Evolutionary conservation across 495 filamentous ascomycete genomes (phyloP).

Genomic region (Endocarpon pusillum): DNA sequence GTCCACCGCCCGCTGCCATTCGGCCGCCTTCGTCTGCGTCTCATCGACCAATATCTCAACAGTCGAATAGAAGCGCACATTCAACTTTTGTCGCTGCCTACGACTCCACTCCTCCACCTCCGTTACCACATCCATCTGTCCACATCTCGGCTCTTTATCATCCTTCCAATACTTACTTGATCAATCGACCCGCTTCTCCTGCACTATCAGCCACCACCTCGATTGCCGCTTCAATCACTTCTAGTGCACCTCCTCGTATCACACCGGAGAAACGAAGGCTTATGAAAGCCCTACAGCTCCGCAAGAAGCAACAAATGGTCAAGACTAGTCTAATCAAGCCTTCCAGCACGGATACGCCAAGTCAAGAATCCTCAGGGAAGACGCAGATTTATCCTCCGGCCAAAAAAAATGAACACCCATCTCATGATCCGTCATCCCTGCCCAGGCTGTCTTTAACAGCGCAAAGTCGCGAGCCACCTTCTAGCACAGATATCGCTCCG

Average conservation of each 20-base stretch:
- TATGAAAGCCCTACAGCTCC: slow-evolving; percentile 82
- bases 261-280: slow-evolving; percentile 81
- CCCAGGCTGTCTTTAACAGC: too few species aligned
- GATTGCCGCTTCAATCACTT: slow-evolving; percentile 21
- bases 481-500: too few species aligned
- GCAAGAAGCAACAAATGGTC: slow-evolving; percentile 78
- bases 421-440: too few species aligned
- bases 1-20: slow-evolving; percentile 26
- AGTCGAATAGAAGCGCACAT: slow-evolving; percentile 12
- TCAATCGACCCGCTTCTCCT: slow-evolving; percentile 25
- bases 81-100: too few species aligned
- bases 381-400: too few species aligned
- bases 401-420: too few species aligned
- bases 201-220: slow-evolving; percentile 24
- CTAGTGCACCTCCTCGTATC: slow-evolving; percentile 39
- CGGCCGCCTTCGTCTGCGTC: slow-evolving; percentile 24
- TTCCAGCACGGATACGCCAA: too few species aligned
- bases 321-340: too few species aligned
- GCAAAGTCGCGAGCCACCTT: too few species aligned
- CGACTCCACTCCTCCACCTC: slow-evolving; percentile 22
- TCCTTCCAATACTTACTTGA: slow-evolving; percentile 6
- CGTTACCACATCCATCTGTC: slow-evolving; percentile 24
- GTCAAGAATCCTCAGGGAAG: too few species aligned
- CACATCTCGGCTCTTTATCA: slow-evolving; percentile 1
- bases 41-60: slow-evolving; percentile 26